Evolutionary conservation across 2,329 filamentous ascomycete genomes (phyloP), one percentile per base, ranked within the genome.

Genomic region (Phialophora expanda): DNA sequence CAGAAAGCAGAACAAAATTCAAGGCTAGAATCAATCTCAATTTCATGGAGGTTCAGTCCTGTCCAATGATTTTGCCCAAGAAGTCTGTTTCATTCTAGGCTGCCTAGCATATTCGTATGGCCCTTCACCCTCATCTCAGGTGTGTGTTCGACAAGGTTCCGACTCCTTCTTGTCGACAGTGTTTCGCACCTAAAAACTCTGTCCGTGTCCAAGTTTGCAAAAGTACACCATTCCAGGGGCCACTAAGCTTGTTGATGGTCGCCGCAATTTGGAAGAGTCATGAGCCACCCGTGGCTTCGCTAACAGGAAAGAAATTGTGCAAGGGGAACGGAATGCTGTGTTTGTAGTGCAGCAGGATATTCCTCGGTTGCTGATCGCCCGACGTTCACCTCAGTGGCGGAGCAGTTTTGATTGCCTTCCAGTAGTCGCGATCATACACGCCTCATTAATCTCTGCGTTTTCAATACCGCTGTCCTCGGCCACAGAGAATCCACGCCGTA

Each of bases 21-120:
- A 51, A 51, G 48, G 48, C 48, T 51, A 24, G 24, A 57, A 41
- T 28, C 53, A 55, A 32, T 22, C 38, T 61, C 48, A 26, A 51
- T 51, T 51, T 51, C 48, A 51, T 51, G 48, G 48, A 12, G 5
- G 9, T 26, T 51, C 22, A 26, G 14, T 51, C 26, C 11, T 26
- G 20, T 51, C 26, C 20, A 51, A 14, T 26, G 24, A 24, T 22
- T 51, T 8, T 51, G 48, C 20, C 24, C 48, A 51, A 51, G 48
- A 24, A 14, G 48, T 26, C 48, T 14, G 48, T 28, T 22, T 51
- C 48, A 51, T 51, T 4, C 20, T 7, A 12, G 24, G 48, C 48
- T 28, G 14, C 2, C 12, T 12, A 6, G 20, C 20, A 28, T 8
- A 51, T 12, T 22, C 20, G 20, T 51, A 51, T 17, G 48, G 26